Evolutionary conservation across 495 filamentous ascomycete species (phyloP).

Genomic region (Aspergillus saccharolyticus): DNA sequence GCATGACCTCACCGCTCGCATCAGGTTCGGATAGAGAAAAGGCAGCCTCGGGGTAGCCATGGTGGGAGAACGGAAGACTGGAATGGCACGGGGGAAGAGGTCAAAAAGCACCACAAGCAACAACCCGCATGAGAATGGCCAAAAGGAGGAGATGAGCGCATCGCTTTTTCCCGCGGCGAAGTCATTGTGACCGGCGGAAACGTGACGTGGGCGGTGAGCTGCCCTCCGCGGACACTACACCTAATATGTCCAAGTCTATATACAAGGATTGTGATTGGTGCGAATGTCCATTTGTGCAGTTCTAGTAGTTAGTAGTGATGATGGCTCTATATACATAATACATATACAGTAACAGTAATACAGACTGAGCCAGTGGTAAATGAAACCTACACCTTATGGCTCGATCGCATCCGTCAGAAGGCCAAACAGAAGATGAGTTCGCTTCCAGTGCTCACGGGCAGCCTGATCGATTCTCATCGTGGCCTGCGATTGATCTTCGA

Average conservation of each 20-base stretch:
- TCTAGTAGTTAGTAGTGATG: neutral
- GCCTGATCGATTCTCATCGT: constrained; percentile 49
- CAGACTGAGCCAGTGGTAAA: too few relatives aligned
- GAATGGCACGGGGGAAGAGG: constrained; percentile 11
- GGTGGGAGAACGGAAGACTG: constrained; percentile 1
- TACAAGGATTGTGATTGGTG: neutral
- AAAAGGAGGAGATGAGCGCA: constrained; percentile 3
- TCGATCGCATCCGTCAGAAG: constrained; percentile 32
- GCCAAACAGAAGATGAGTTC: constrained; percentile 70
- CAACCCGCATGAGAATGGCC: neutral
- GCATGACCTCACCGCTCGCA: constrained; percentile 39
- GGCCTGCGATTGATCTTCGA: constrained; percentile 38
- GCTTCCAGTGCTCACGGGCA: constrained; percentile 73
- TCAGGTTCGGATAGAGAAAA: constrained; percentile 71
- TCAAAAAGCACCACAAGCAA: constrained; percentile 8
- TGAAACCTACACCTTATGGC: neutral
- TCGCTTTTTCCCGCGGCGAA: constrained; percentile 36
- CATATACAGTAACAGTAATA: too few relatives aligned
- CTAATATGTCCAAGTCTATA: neutral
- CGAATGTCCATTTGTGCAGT: neutral
- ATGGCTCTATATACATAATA: constrained; percentile 8
- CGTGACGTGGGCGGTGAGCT: constrained; percentile 27
- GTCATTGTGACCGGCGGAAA: constrained; percentile 14
- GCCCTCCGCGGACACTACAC: constrained; percentile 33
- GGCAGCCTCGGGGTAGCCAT: constrained; percentile 68